A percentile compares a stretch with the other conserved stretches of the same genome.
These are phyloP conservation scores for Cercospora sp. DNA, from an alignment of 2,329 filamentous ascomycete genomes.

Conservation along the genomic window DNA sequence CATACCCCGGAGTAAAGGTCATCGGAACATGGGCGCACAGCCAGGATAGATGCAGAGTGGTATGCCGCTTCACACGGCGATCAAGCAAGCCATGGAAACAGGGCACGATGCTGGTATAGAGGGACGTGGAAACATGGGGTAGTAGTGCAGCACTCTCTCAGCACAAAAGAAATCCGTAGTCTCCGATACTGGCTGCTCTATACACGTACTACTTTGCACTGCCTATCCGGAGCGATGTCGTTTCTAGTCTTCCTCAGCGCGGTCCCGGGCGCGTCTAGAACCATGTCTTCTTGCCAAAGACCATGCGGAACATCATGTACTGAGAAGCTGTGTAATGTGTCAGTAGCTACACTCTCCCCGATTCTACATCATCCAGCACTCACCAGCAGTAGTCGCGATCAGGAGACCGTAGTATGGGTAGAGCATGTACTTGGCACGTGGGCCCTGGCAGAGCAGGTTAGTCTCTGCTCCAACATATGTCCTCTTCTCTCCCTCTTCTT, in stretches of 20 bases:
- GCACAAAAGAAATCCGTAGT: slow-evolving; percentile 13
- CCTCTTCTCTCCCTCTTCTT: not conserved
- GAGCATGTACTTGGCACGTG: slow-evolving; percentile 65
- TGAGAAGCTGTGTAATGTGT: slow-evolving; percentile 46
- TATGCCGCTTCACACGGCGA: not conserved
- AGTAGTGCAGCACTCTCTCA: not conserved
- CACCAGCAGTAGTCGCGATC: slow-evolving; percentile 52
- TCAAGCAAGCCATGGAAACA: not conserved
- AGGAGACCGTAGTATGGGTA: slow-evolving; percentile 65
- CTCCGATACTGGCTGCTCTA: slow-evolving; percentile 2
- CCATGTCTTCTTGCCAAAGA: slow-evolving; percentile 78
- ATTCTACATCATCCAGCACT: slow-evolving; percentile 39
- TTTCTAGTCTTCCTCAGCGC: not conserved
- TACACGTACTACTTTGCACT: slow-evolving; percentile 5
- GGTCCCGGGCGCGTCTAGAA: slow-evolving; percentile 36
- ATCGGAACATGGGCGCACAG: not conserved
- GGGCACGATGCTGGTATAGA: not conserved
- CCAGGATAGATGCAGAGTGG: not conserved
- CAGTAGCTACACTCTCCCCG: not conserved
- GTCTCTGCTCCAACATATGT: slow-evolving; percentile 9
- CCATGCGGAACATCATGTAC: slow-evolving; percentile 73
- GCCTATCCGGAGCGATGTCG: not conserved
- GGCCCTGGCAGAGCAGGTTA: slow-evolving; percentile 50
- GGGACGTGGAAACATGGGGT: not conserved
- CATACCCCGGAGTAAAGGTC: not conserved